Evolutionary conservation across 2,329 filamentous ascomycete species (phyloP), one percentile per base, ranked within the genome.

Genomic region (Arthroderma sp.): DNA sequence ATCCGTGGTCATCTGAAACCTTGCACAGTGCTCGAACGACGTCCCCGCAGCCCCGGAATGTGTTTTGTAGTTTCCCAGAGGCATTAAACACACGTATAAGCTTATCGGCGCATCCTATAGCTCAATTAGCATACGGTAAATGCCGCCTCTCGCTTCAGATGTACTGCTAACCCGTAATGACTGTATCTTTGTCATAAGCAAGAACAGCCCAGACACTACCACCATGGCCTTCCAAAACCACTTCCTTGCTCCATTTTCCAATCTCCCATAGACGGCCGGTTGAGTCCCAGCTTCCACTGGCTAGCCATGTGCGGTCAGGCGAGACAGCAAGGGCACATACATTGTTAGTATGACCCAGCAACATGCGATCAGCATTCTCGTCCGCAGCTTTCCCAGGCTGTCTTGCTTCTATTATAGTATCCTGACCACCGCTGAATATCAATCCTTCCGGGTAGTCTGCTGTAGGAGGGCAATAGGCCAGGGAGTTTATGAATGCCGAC

Each of bases 271-370:
- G 75, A 56, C 89, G 85, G 28, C 89, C 91, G 62, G 90, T 86
- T 31, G 82, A 82, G 71, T 98, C 93, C 93, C 93, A 98, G 65
- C 91, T 88, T 33, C 91, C 93, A 63, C 91, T 97, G 51, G 96
- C 84, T 41, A 97, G 78, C 69, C 83, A 88, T 49, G 76, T 81
- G 1, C 85, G 86, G 59, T 84, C 80, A 0, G 85, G 81, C 54
- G 85, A 85, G 15, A 88, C 84, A 66, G 95, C 88, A 47, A 98
- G 74, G 7, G 91, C 81, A 70, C 91, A 96, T 49, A 98, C 84
- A 66, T 97, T 97, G 69, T 87, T 81, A 19, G 81, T 79, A 69
- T 98, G 93, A 11, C 93, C 91, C 54, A 95, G 76, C 8, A 98
- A 79, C 61, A 97, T 78, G 21, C 88, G 86, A 63, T 95, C 88